phyloP scores from a whole-genome alignment of 495 filamentous ascomycete species.

The Neurospora sp. region DNA sequence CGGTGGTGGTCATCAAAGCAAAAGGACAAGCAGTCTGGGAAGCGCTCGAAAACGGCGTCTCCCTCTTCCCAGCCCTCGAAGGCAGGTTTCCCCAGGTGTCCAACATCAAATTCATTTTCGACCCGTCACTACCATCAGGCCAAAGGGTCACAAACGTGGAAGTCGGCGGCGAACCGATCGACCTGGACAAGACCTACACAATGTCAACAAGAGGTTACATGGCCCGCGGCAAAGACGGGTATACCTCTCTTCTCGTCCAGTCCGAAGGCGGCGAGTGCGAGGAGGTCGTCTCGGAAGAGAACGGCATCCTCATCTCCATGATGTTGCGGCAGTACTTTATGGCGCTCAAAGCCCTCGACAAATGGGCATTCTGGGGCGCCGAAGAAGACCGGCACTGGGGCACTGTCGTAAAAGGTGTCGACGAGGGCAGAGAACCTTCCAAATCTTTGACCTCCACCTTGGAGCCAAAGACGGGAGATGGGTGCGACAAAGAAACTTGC shows the following conservation, averaged over 20 bases:
- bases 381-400: slow-evolving; percentile 50
- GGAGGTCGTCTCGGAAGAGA: slow-evolving; percentile 74
- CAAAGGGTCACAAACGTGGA: slow-evolving; percentile 53
- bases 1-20: slow-evolving; percentile 65
- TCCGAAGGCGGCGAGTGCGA: slow-evolving; percentile 63
- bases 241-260: slow-evolving; percentile 55
- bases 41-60: slow-evolving; percentile 75
- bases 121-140: slow-evolving; percentile 47
- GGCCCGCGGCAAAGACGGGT: slow-evolving; percentile 77
- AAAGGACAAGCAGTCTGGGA: slow-evolving; percentile 56
- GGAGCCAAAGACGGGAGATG: not conserved
- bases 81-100: slow-evolving; percentile 76
- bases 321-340: slow-evolving; percentile 86
- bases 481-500: not conserved
- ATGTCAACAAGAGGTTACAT: slow-evolving; percentile 77
- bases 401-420: slow-evolving; percentile 41
- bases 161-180: slow-evolving; percentile 48
- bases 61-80: slow-evolving; percentile 71
- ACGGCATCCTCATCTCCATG: slow-evolving; percentile 71
- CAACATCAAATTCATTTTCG: slow-evolving; percentile 62
- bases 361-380: slow-evolving; percentile 58
- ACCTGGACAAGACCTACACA: slow-evolving; percentile 50
- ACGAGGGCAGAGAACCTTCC: not conserved
- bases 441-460: not conserved
- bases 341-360: slow-evolving; percentile 64